phyloP scores from a whole-genome alignment of 352 stramenopile genomes.

The Globisporangium solare region DNA sequence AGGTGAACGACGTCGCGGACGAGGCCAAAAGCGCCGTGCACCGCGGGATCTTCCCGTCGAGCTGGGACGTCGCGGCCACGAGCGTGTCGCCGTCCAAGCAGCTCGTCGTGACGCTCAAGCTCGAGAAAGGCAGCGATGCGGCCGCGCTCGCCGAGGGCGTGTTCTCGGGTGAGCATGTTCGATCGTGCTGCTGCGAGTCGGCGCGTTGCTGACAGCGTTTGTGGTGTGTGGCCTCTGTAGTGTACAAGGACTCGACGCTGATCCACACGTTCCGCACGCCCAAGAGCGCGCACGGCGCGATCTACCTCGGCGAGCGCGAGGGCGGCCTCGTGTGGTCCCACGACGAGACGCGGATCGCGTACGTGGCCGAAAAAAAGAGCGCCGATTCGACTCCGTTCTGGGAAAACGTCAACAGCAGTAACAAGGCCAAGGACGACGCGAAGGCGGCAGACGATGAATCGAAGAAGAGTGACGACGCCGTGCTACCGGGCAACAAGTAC shows the following conservation, averaged over 20 bases:
- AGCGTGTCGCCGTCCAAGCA: conserved; percentile 51
- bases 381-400: conserved; percentile 44
- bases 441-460: conserved; percentile 5
- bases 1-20: conserved; percentile 24
- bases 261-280: conserved; percentile 53
- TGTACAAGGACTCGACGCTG: conserved; percentile 38
- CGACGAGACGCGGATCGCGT: conserved; percentile 68
- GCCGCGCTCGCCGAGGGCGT: conserved; percentile 26
- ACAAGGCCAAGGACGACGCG: conserved; percentile 14
- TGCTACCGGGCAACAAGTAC: conserved; percentile 51
- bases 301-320: conserved; percentile 70
- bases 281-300: conserved; percentile 60
- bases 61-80: conserved; percentile 34
- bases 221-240: conserved; percentile 8
- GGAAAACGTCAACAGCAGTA: conserved; percentile 44
- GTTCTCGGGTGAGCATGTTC: conserved; percentile 22
- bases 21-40: conserved; percentile 20
- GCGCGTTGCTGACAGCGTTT: no score
- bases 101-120: conserved; percentile 53
- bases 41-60: conserved; percentile 28
- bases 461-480: conserved; percentile 14
- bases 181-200: no score
- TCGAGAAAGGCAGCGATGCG: conserved; percentile 32
- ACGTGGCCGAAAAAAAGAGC: conserved; percentile 69
- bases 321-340: conserved; percentile 71